Evolutionary conservation across 2,329 filamentous ascomycete genomes (phyloP), one percentile per base, ranked within the genome.

Genomic region (Monosporascus cannonballus): DNA sequence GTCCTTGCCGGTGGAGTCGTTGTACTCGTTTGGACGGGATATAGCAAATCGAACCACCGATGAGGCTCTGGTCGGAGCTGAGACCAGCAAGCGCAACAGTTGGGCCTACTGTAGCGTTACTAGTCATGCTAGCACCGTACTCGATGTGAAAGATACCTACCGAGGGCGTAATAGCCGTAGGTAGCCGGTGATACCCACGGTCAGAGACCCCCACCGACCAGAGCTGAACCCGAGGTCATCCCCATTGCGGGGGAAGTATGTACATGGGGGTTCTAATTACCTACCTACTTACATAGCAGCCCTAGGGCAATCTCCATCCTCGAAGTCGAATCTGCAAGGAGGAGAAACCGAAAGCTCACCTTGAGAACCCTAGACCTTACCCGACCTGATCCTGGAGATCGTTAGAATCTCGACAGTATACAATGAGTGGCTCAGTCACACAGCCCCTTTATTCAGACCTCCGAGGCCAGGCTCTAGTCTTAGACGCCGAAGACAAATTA

Each of bases 401-500:
- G 30, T 14, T 34, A 34, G 14, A 2, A 34, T 14, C 47, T 54
- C 25, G 50, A 46, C 17, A 48, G 38, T n/a, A 49, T 46, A 56
- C 51, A 52, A 66, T 65, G 64, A 48, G 56, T 38, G 46, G 52
- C 50, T 56, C 56, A 41, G 50, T 48, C 41, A 55, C 61, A 48
- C 52, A 53, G 51, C 54, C 59, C 49, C 59, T 42, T n/a, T 58
- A 61, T 49, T 52, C 56, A 50, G 60, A 60, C 51, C 59, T 68
- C 52, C 57, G 56, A 36, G 57, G 58, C 52, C 58, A 64, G 57
- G 66, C 66, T 59, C 55, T 62, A 54, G 53, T 55, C 37, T 55
- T 66, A 17, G 66, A 68, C 51, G 50, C 49, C 48, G 61, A 63
- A 27, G 64, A 68, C 47, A 38, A 46, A 27, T 60, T 68, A 52